phyloP scores from a whole-genome alignment of 257 asterid species.

The Solanum paucissectum region DNA sequence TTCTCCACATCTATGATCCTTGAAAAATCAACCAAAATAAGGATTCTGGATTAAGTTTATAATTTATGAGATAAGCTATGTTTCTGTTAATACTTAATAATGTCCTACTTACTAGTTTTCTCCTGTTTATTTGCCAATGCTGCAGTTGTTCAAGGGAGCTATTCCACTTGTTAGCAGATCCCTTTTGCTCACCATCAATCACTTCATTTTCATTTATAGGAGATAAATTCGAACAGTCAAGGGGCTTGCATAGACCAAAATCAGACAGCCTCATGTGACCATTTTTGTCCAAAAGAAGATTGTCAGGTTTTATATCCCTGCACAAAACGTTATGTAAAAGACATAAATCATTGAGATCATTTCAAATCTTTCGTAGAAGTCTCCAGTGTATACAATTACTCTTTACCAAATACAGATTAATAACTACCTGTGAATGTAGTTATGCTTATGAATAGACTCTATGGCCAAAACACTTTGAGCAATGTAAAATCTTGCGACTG shows the following conservation, averaged over 20 bases:
- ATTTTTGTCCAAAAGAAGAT: constrained; percentile 56
- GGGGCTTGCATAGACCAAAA: constrained; percentile 77
- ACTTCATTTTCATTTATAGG: constrained; percentile 63
- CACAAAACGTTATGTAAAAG: neutral
- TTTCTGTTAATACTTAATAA: neutral
- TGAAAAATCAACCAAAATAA: neutral
- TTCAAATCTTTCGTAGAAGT: neutral
- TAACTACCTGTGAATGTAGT: constrained; percentile 51
- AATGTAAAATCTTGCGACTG: constrained; percentile 68
- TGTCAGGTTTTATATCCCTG: constrained; percentile 87
- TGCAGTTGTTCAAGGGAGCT: constrained; percentile 82
- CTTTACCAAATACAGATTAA: neutral
- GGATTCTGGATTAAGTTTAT: neutral
- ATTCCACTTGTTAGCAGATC: constrained; percentile 59
- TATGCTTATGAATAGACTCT: constrained; percentile 74
- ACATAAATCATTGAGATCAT: neutral
- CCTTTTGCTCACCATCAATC: constrained; percentile 50
- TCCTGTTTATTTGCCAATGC: constrained; percentile 85
- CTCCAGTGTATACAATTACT: neutral
- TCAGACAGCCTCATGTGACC: constrained; percentile 74
- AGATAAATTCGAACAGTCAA: constrained; percentile 51
- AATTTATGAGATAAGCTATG: neutral
- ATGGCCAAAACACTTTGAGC: constrained; percentile 76
- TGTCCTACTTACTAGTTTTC: constrained; percentile 58
- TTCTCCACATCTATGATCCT: neutral